Percentiles rank a stretch among this genome's conserved stretches.
phyloP scores from a whole-genome alignment of 768 basidiomycete species.

The Boletales sp. region DNA sequence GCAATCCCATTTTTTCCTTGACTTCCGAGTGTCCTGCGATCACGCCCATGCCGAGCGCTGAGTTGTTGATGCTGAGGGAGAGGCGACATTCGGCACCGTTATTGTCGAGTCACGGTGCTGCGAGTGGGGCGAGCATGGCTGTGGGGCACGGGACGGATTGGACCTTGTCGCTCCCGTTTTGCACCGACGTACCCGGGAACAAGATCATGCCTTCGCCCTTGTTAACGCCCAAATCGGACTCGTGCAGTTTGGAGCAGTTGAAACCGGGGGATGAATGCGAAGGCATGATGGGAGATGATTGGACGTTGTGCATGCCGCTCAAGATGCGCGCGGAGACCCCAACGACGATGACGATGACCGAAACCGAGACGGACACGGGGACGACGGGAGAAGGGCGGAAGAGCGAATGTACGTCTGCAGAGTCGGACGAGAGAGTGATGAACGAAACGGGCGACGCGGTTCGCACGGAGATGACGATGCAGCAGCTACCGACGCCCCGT shows the following conservation, averaged over 20 bases:
- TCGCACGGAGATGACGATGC: neutral
- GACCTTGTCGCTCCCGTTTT: conserved; percentile 31
- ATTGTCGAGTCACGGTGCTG: conserved; percentile 6
- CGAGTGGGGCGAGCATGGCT: too few species aligned
- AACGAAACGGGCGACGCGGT: neutral
- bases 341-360: neutral
- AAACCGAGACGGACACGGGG: too few species aligned
- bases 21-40: neutral
- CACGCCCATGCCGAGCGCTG: conserved; percentile 8
- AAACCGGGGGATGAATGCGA: neutral
- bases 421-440: conserved; percentile 1
- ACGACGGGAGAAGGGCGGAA: neutral
- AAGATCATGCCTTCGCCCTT: conserved; percentile 9
- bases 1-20: conserved; percentile 1
- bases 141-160: conserved; percentile 14
- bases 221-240: neutral
- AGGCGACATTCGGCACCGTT: conserved; percentile 31
- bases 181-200: conserved; percentile 24
- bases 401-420: conserved; percentile 3
- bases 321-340: conserved; percentile 6
- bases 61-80: conserved; percentile 23
- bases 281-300: conserved; percentile 13
- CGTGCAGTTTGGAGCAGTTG: conserved; percentile 3
- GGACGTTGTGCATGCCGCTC: conserved; percentile 33
- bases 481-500: conserved; percentile 29